phyloP scores from a whole-genome alignment of 768 basidiomycete species.

The Serendipita sp. region DNA sequence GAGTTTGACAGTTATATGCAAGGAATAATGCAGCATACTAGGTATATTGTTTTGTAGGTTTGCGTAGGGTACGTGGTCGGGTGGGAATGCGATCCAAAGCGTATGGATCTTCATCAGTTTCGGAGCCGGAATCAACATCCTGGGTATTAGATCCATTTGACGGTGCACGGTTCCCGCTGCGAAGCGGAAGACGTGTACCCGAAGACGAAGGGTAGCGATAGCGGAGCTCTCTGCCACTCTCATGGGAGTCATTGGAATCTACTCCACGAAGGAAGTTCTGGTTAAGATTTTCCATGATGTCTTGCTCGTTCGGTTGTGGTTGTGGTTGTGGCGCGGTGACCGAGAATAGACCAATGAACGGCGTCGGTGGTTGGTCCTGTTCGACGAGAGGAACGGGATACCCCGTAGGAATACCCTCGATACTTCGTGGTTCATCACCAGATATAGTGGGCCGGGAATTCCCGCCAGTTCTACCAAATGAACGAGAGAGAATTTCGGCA shows the following conservation, averaged over 20 bases:
- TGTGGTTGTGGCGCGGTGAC: not conserved
- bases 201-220: not conserved
- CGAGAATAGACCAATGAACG: constrained; percentile 12
- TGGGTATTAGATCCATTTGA: not conserved
- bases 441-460: not conserved
- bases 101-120: not conserved
- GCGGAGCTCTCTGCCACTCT: not conserved
- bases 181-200: not conserved
- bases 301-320: not conserved
- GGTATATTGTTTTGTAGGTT: not conserved
- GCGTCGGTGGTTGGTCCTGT: constrained; percentile 9
- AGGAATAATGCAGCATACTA: not conserved
- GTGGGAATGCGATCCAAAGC: not conserved
- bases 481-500: constrained; percentile 14
- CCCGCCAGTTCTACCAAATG: constrained; percentile 8
- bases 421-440: not conserved
- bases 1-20: no score
- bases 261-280: not conserved
- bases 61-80: not conserved
- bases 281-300: not conserved
- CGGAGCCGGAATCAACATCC: not conserved
- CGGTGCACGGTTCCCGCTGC: not conserved
- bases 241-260: not conserved
- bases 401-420: not conserved
- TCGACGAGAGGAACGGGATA: not conserved